These are phyloP conservation scores for Globisporangium apiculatum DNA, from an alignment of 352 stramenopile genomes.

Conservation along the genomic window DNA sequence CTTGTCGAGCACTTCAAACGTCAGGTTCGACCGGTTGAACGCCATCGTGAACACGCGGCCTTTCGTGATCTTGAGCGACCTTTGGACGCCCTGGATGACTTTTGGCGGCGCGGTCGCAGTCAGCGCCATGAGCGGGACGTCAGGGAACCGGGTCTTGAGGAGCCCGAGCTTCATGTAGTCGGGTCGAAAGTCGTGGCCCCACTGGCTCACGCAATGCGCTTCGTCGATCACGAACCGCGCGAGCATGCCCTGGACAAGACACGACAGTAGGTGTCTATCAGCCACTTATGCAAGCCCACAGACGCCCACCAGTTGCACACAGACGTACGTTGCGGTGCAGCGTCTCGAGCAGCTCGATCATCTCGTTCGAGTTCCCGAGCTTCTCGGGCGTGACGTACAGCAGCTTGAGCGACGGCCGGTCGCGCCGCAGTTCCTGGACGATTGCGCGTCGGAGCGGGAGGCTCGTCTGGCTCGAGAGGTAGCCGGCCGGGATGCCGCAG, in stretches of 20 bases:
- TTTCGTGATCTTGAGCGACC: constrained; percentile 68
- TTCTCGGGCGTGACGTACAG: constrained; percentile 96
- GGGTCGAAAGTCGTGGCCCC: constrained; percentile 85
- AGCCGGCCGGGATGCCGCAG: constrained; percentile 59
- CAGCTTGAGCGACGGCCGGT: constrained; percentile 67
- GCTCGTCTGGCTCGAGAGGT: constrained; percentile 68
- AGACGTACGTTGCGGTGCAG: constrained; percentile 33
- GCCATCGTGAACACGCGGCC: constrained; percentile 87
- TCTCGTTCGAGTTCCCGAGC: constrained; percentile 69
- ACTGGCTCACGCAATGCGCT: constrained; percentile 86
- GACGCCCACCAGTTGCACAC: background rate
- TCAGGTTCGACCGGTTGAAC: constrained; percentile 92
- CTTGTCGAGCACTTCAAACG: constrained; percentile 85
- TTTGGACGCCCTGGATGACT: constrained; percentile 76
- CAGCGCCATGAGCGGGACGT: constrained; percentile 90
- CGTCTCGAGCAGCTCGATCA: constrained; percentile 57
- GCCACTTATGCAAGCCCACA: no score
- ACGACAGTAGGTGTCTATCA: background rate
- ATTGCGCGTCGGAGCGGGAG: constrained; percentile 61
- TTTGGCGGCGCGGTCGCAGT: constrained; percentile 87
- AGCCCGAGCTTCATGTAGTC: constrained; percentile 92
- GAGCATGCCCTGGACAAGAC: constrained; percentile 51
- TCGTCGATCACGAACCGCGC: constrained; percentile 94
- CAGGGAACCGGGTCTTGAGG: constrained; percentile 86
- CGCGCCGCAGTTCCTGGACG: constrained; percentile 77